These are phyloP conservation scores for Grosmannia serpens DNA, from an alignment of 2,329 filamentous ascomycete genomes.

Conservation along the genomic window DNA sequence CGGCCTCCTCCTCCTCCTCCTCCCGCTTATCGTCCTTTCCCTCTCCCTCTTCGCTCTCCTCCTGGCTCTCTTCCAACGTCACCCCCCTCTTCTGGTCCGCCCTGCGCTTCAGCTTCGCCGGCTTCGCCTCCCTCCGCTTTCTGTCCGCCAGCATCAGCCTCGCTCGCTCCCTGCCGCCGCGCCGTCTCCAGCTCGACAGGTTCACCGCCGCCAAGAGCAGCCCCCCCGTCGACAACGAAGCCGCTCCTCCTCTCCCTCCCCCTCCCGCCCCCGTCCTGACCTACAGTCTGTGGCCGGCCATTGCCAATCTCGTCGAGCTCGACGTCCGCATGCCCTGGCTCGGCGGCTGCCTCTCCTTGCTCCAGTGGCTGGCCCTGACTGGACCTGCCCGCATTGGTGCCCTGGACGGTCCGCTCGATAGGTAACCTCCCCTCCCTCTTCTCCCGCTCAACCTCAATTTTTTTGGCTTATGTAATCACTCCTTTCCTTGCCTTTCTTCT, in stretches of 20 bases:
- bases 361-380: slow-evolving; percentile 60
- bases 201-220: not conserved
- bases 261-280: slow-evolving; percentile 49
- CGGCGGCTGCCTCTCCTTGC: slow-evolving; percentile 59
- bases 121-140: slow-evolving; percentile 54
- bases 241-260: not conserved
- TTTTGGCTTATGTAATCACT: not conserved
- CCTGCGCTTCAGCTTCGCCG: slow-evolving; percentile 41
- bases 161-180: slow-evolving; percentile 53
- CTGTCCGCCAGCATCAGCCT: slow-evolving; percentile 52
- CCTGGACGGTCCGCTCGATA: slow-evolving; percentile 72
- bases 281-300: slow-evolving; percentile 67
- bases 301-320: slow-evolving; percentile 62
- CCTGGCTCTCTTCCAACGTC: slow-evolving; percentile 11
- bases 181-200: slow-evolving; percentile 19
- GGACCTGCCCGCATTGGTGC: slow-evolving; percentile 67
- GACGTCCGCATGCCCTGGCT: slow-evolving; percentile 85
- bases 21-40: not conserved
- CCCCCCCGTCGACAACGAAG: not conserved
- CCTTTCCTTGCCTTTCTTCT: not conserved
- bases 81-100: slow-evolving; percentile 42
- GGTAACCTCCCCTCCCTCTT: slow-evolving; percentile 39
- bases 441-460: not conserved
- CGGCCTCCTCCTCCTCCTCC: not conserved
- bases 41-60: not conserved